A percentile compares a stretch with the other conserved stretches of the same genome.
Evolutionary conservation across 139 green algal species (phyloP).

Genomic region (Chlorella sorokiniana): DNA sequence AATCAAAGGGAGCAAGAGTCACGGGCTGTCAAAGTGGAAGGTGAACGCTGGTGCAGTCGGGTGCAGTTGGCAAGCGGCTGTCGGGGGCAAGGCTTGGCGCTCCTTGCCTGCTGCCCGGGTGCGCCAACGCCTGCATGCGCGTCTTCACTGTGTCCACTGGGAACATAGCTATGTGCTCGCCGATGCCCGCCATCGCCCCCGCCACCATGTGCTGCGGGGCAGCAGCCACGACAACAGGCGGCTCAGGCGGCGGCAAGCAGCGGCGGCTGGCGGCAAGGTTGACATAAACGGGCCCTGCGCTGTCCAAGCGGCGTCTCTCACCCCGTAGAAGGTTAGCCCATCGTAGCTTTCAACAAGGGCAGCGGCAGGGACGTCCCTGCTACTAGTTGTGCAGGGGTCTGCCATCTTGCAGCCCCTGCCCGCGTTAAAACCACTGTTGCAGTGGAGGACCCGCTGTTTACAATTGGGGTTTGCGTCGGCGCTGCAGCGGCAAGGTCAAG

Average conservation of each 20-base stretch:
- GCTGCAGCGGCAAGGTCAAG: neutral
- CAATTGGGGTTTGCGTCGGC: neutral
- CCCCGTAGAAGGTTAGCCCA: constrained; percentile 34
- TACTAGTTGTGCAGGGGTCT: constrained; percentile 15
- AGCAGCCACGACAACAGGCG: neutral
- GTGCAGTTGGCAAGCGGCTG: too few relatives aligned
- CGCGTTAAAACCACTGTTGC: too few relatives aligned
- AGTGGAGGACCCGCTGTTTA: neutral
- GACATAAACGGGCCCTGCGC: neutral
- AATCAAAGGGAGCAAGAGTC: neutral
- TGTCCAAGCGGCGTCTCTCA: constrained; percentile 1
- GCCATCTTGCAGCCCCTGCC: too few relatives aligned
- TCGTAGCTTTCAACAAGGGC: constrained; percentile 11
- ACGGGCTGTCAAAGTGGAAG: too few relatives aligned
- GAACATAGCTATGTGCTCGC: constrained; percentile 96
- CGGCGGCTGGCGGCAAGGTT: neutral
- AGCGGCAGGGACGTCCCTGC: neutral
- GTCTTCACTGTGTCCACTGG: constrained; percentile 99
- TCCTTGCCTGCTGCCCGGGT: constrained; percentile 79
- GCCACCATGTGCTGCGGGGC: constrained; percentile 85
- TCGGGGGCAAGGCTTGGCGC: too few relatives aligned
- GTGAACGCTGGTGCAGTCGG: too few relatives aligned
- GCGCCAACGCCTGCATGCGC: constrained; percentile 91
- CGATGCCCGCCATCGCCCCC: constrained; percentile 86
- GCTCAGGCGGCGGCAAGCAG: neutral